Evolutionary conservation across 108 stramenopile species (phyloP), one percentile per base, ranked within the genome.

Genomic region (Skeletonema potamos): DNA sequence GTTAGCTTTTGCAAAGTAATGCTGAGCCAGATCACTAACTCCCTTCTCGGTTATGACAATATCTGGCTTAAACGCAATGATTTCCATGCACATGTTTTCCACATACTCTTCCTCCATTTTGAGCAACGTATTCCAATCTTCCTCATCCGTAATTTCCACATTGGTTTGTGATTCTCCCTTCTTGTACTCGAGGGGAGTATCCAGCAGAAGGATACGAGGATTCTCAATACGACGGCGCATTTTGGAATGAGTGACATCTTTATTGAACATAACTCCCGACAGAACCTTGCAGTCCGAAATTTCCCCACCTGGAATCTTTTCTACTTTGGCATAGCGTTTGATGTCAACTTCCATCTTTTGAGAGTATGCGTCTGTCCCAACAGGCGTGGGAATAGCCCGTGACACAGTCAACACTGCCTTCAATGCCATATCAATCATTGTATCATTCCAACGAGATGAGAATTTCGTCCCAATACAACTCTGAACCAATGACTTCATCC

Each of bases 1-100:
- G 64, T 94, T 91, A 8, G 97, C 98, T 92, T 99, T 99, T 83
- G 91, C 85, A 71, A 99, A 84, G 85, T 94, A 99, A 85, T 99
- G 99, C 86, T 99, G 98, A 3, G 99, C 99, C 77, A 99, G 83
- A 85, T 99, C 99, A 55, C 92, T 92, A 10, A 99, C 98, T 30
- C 99, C 99, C 85, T 99, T 99, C 85, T 99, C 99, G 13, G 98
- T 98, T 72, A 98, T 92, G 76, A 99, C 98, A 79, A 99, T 92
- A 82, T 99, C 98, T 1, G 99, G 99, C 73, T 96, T 92, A 84
- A 86, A 82, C 15, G 96, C 97, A 77, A 99, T 97, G 73, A 99
- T 99, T 68, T 99, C 94, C 55, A 95, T 92, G 82, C 98, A 99
- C 86, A 98, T 96, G 73, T 97, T 94, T 78, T 98, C 97, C 43